A percentile compares a stretch with the other conserved stretches of the same genome.
phyloP scores from a whole-genome alignment of 1,284 basidiomycete species.

The Kalmanozyma brasiliensis region DNA sequence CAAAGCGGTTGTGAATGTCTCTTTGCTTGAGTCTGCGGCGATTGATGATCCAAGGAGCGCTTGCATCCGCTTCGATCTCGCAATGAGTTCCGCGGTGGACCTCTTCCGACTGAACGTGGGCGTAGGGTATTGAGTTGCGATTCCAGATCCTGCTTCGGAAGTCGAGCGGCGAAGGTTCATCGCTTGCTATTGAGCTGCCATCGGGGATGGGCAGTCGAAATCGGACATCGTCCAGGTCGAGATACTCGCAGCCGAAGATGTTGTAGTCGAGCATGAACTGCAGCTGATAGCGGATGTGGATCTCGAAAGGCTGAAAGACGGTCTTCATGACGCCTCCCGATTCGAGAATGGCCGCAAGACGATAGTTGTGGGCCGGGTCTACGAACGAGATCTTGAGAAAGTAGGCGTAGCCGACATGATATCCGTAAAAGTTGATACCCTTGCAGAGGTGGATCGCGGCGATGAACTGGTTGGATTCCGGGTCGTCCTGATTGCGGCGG shows the following conservation, averaged over 20 bases:
- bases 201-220: conserved; percentile 72
- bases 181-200: conserved; percentile 19
- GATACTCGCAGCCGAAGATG: conserved; percentile 90
- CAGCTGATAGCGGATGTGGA: conserved; percentile 85
- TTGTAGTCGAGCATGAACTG: conserved; percentile 97
- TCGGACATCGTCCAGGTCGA: conserved; percentile 74
- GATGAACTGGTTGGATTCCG: conserved; percentile 47
- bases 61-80: conserved; percentile 84
- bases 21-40: conserved; percentile 77
- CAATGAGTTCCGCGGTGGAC: conserved; percentile 73
- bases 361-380: conserved; percentile 70
- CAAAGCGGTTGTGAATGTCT: conserved; percentile 76
- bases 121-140: conserved; percentile 33
- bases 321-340: conserved; percentile 70
- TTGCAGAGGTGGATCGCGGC: conserved; percentile 81
- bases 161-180: conserved; percentile 19
- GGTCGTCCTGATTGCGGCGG: conserved; percentile 42
- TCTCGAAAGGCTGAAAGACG: conserved; percentile 77
- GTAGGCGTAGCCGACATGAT: conserved; percentile 83
- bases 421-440: conserved; percentile 95
- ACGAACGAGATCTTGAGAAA: conserved; percentile 87
- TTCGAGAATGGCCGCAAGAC: conserved; percentile 60
- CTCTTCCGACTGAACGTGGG: conserved; percentile 37
- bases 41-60: conserved; percentile 86
- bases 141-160: conserved; percentile 37